Evolutionary conservation across 2,329 filamentous ascomycete species (phyloP).

Genomic region (Aspergillus sojae): DNA sequence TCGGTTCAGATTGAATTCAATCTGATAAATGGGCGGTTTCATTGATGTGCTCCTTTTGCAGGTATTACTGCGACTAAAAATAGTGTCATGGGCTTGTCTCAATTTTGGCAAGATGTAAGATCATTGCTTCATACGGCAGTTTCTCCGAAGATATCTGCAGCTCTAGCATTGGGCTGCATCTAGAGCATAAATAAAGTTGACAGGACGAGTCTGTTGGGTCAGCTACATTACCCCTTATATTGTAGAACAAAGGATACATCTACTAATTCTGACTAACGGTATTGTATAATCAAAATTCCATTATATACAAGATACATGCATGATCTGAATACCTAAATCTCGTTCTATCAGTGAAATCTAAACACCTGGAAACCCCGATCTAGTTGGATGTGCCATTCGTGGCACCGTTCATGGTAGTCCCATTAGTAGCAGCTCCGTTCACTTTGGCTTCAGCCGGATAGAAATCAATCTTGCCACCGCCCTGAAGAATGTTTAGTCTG

Average conservation of each 20-base stretch:
- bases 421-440: conserved; percentile 3
- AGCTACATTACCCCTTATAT: not conserved
- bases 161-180: not conserved
- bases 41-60: not conserved
- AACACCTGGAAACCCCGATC: not conserved
- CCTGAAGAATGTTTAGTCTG: conserved; percentile 70
- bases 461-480: conserved; percentile 70
- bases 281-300: not conserved
- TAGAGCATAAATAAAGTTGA: not conserved
- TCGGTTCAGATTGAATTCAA: not conserved
- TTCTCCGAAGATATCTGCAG: not conserved
- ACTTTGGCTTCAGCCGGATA: conserved; percentile 54
- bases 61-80: not conserved
- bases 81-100: not conserved
- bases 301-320: conserved; percentile 10
- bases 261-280: not conserved
- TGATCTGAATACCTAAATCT: not conserved
- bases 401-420: not conserved
- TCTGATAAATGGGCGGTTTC: not conserved
- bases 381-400: not conserved
- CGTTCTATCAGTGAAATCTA: conserved; percentile 5
- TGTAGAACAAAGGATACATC: not conserved
- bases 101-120: not conserved
- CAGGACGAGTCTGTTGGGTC: not conserved
- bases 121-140: not conserved